phyloP scores from a whole-genome alignment of 768 basidiomycete genomes.

The Trametes punicea region DNA sequence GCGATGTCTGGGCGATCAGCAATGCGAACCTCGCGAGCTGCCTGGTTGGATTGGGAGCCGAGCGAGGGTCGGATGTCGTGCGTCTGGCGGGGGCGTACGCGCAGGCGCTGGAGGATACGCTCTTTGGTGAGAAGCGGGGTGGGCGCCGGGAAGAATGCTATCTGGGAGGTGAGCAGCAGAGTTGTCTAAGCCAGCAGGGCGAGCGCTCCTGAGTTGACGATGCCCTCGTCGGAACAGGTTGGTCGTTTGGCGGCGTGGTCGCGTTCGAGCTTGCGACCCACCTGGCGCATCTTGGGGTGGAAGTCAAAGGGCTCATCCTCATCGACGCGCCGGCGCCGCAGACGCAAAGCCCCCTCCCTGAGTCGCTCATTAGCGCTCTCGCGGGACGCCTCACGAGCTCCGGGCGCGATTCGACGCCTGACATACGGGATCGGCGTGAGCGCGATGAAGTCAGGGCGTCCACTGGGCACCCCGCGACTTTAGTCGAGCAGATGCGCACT shows the following conservation, averaged over 20 bases:
- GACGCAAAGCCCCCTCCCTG: slow-evolving; percentile 49
- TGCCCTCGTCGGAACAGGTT: slow-evolving; percentile 59
- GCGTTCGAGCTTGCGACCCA: slow-evolving; percentile 63
- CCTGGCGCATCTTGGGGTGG: slow-evolving; percentile 41
- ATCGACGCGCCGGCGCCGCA: slow-evolving; percentile 66
- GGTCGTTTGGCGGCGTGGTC: slow-evolving; percentile 76
- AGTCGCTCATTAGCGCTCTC: slow-evolving; percentile 43
- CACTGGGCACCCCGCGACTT: too few species aligned
- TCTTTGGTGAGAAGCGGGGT: slow-evolving; percentile 24
- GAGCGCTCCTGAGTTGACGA: too few species aligned
- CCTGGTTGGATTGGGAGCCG: background rate
- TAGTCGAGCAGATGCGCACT: too few species aligned
- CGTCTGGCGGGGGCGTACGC: background rate
- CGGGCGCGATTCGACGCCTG: too few species aligned
- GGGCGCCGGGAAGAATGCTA: slow-evolving; percentile 33
- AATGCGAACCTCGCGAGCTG: slow-evolving; percentile 38
- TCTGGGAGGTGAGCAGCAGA: slow-evolving; percentile 50
- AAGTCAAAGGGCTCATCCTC: slow-evolving; percentile 55
- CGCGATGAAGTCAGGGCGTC: background rate
- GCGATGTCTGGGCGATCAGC: slow-evolving; percentile 58
- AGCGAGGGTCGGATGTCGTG: background rate
- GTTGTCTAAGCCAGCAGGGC: background rate
- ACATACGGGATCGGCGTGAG: too few species aligned
- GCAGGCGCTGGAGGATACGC: slow-evolving; percentile 29
- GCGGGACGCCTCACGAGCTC: slow-evolving; percentile 14